These are phyloP conservation scores for Boletus speciosus DNA, from an alignment of 768 basidiomycete genomes.

Conservation along the genomic window DNA sequence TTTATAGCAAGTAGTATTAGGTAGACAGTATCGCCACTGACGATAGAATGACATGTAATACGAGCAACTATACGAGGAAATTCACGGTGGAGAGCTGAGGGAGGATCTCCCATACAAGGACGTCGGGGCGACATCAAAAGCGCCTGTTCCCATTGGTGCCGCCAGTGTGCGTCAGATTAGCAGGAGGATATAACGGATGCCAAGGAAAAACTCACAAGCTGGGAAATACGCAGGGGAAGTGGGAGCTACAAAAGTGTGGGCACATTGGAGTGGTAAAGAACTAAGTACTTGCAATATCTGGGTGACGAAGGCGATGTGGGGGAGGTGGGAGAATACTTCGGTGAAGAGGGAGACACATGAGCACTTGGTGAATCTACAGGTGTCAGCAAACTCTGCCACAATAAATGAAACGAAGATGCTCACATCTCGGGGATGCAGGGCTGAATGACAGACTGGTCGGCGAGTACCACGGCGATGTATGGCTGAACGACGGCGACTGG, in stretches of 20 bases:
- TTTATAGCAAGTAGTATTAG: too few species aligned
- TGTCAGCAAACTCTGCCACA: background rate
- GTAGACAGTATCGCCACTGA: too few species aligned
- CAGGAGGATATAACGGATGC: background rate
- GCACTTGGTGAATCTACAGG: slow-evolving; percentile 75
- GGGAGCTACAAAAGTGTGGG: slow-evolving; percentile 50
- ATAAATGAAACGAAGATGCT: too few species aligned
- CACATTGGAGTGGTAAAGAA: background rate
- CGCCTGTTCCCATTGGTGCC: slow-evolving; percentile 99
- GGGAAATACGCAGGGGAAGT: slow-evolving; percentile 87
- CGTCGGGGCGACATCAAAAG: slow-evolving; percentile 35
- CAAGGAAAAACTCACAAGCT: slow-evolving; percentile 58
- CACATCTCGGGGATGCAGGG: too few species aligned
- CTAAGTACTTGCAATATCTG: slow-evolving; percentile 69
- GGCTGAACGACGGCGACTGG: slow-evolving; percentile 59
- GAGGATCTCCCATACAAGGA: too few species aligned
- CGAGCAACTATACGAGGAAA: too few species aligned
- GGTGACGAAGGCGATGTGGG: slow-evolving; percentile 91
- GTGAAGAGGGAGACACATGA: slow-evolving; percentile 85
- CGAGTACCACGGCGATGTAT: slow-evolving; percentile 47
- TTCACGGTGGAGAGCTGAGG: too few species aligned
- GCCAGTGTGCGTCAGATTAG: slow-evolving; percentile 27
- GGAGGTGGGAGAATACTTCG: slow-evolving; percentile 91
- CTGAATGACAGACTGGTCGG: too few species aligned
- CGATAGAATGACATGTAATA: too few species aligned